Conservation (phyloP, 306 rosid species). For the Carpinus fangiana region DNA sequence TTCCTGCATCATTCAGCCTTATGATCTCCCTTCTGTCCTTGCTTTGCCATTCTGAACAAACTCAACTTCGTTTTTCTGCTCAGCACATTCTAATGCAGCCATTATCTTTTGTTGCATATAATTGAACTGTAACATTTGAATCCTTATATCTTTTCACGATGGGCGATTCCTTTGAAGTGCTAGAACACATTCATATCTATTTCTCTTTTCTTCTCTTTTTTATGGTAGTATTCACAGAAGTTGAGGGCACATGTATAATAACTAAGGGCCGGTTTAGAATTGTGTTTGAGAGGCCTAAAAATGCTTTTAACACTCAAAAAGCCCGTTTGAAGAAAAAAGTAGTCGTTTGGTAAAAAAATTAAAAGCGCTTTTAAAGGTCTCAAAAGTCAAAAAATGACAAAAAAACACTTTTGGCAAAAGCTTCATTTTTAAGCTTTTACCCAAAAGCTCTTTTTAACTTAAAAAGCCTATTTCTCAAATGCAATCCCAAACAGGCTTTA, state of each 20-base stretch:
- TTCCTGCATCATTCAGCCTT: not conserved
- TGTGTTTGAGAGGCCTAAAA: no score
- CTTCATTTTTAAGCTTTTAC: no score
- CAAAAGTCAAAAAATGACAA: no score
- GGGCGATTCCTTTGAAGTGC: not conserved
- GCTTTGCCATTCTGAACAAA: not conserved
- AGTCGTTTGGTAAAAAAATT: no score
- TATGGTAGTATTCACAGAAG: no score
- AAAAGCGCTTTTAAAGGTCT: no score
- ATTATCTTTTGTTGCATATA: not conserved
- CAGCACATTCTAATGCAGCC: not conserved
- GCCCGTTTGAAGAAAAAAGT: no score
- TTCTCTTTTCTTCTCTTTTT: not conserved
- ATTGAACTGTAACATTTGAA: not conserved
- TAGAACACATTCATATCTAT: not conserved
- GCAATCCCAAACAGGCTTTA: no score
- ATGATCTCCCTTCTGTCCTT: not conserved
- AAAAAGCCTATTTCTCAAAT: no score
- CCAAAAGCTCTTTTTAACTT: no score
- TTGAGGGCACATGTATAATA: not conserved
- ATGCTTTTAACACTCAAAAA: no score
- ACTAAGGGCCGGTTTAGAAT: not conserved
- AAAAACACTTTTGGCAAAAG: no score
- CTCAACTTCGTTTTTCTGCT: not conserved
- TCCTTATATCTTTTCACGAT: not conserved